Percentiles rank a stretch among this genome's conserved stretches.
These are phyloP conservation scores for Scleromitrula shiraiana DNA, from an alignment of 2,329 filamentous ascomycete genomes.

Conservation along the genomic window DNA sequence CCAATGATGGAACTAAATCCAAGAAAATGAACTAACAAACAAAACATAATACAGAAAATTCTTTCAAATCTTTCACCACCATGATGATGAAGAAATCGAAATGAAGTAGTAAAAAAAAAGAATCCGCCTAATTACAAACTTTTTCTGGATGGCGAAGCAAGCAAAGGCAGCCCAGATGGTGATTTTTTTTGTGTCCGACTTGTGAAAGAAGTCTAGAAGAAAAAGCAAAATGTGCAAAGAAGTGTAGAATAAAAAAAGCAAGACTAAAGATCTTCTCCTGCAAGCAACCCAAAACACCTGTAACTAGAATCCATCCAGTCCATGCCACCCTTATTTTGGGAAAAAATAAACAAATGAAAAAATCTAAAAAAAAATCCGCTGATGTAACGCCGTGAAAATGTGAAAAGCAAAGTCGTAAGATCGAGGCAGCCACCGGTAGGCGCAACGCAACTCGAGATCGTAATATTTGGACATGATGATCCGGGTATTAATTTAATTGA, in stretches of 20 bases:
- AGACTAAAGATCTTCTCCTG: constrained; percentile 27
- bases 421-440: constrained; percentile 30
- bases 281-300: constrained; percentile 30
- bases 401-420: constrained; percentile 29
- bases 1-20: constrained; percentile 16
- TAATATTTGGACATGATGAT: constrained; percentile 19
- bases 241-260: constrained; percentile 21
- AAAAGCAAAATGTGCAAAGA: constrained; percentile 26
- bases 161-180: constrained; percentile 18
- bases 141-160: constrained; percentile 26
- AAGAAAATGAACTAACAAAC: constrained; percentile 18
- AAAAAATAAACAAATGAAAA: constrained; percentile 29
- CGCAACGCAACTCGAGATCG: constrained; percentile 32
- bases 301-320: constrained; percentile 29
- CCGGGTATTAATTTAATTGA: constrained; percentile 24
- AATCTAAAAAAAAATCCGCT: constrained; percentile 26
- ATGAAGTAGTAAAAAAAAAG: constrained; percentile 19
- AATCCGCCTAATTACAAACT: constrained; percentile 32
- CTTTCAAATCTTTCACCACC: constrained; percentile 8
- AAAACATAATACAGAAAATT: constrained; percentile 32
- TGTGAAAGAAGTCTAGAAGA: constrained; percentile 22
- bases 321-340: constrained; percentile 30
- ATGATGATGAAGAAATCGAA: constrained; percentile 22
- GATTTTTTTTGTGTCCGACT: constrained; percentile 22
- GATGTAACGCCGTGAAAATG: constrained; percentile 27